Base-by-base conservation (phyloP, 2,329 filamentous ascomycete genomes). In the Lachnellula suecica region DNA sequence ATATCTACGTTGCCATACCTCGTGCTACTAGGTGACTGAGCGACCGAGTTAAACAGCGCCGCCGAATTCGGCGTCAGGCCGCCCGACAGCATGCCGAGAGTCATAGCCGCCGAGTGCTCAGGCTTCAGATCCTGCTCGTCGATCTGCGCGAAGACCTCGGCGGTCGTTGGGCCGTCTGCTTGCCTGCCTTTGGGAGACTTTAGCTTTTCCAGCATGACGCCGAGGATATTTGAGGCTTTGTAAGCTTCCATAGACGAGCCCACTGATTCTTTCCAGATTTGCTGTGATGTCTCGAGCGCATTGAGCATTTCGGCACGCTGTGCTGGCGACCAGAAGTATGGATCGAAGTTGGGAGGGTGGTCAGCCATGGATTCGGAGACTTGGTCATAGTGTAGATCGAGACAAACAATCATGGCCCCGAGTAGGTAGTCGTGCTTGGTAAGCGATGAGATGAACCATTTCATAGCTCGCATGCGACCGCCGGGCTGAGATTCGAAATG, bases 201-300 rank as follows among this genome's bases (percentile, higher is more conserved):
- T 49, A 97, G 78, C 69, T 94, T 94, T 27, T 84, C 79, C 41
- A 97, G 73, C 82, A 97, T 91, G 47, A 97, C 84, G 20, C 84
- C 85, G n/a, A 97, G 75, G 22, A 93, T 80, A 38, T 83, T 84
- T 37, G 84, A 84, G 1, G 91, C 93, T 72, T 97, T 97, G 73
- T 86, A 92, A 0, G 92, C 91, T 61, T 97, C 93, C 73, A 97
- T 87, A 1, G 88, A 94, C 22, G 84, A 78, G 49, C 94, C 87
- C 3, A 85, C 82, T 10, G 91, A 76, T 9, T 83, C 83, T 44
- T 87, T 85, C 91, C 92, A 97, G 51, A 97, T 94, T 17, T 80
- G 76, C 42, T 83, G 81, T 8, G 88, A 88, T 17, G 79, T 79
- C 65, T 92, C 86, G 2, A 97, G 79, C 1, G 85, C 82, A 20